These are phyloP conservation scores for Xylaria sp. DNA, from an alignment of 495 filamentous ascomycete genomes.

Conservation along the genomic window DNA sequence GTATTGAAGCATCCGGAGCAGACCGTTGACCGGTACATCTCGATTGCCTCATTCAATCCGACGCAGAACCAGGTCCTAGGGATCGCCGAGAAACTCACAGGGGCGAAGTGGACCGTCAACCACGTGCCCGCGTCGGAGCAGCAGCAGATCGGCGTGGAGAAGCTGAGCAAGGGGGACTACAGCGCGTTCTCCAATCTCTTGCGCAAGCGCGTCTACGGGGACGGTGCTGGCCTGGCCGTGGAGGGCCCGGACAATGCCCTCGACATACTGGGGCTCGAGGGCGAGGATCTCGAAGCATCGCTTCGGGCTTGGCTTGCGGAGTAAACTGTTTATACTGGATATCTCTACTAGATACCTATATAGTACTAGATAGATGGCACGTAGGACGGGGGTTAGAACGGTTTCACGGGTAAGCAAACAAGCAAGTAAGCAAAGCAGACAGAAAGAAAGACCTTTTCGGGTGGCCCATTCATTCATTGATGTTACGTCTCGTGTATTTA, in stretches of 20 bases:
- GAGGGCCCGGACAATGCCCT: conserved; percentile 33
- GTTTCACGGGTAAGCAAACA: not conserved
- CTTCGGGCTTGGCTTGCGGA: conserved; percentile 36
- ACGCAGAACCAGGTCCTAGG: conserved; percentile 63
- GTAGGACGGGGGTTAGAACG: not conserved
- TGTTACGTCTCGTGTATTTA: conserved; percentile 26
- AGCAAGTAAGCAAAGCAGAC: no score
- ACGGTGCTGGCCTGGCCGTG: conserved; percentile 55
- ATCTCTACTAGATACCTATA: no score
- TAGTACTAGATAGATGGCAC: no score
- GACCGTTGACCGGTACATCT: conserved; percentile 61
- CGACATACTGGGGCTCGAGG: conserved; percentile 33
- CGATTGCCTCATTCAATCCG: conserved; percentile 56
- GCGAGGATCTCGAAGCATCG: conserved; percentile 38
- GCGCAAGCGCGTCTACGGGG: conserved; percentile 43
- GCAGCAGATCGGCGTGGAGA: conserved; percentile 51
- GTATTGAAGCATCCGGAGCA: conserved; percentile 58
- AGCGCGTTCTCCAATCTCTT: conserved; percentile 53
- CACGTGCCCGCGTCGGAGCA: conserved; percentile 50
- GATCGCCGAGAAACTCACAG: conserved; percentile 57
- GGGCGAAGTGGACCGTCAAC: conserved; percentile 48
- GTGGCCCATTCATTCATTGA: not conserved
- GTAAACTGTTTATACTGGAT: not conserved
- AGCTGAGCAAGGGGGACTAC: conserved; percentile 51
- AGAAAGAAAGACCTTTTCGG: not conserved